A percentile compares a stretch with the other conserved stretches of the same genome.
Evolutionary conservation across 768 basidiomycete species (phyloP).

Genomic region (Rhizopogon sp.): DNA sequence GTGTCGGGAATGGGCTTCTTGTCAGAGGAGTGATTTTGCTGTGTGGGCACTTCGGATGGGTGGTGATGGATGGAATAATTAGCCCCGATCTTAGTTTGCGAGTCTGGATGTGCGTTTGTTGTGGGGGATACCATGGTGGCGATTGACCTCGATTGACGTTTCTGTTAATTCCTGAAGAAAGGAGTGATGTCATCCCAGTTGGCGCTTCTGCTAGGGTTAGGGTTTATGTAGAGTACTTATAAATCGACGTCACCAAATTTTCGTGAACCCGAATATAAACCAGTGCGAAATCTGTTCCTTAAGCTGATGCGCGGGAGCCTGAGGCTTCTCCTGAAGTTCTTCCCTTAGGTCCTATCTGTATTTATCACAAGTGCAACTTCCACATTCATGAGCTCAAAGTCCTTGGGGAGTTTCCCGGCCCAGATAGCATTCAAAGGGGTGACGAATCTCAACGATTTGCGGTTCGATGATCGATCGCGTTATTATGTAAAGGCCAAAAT

Average conservation of each 20-base stretch:
- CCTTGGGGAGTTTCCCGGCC: slow-evolving; percentile 37
- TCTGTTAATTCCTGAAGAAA: too few relatives aligned
- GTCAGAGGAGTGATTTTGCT: neutral
- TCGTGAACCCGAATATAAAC: neutral
- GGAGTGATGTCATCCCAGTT: neutral
- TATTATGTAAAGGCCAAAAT: slow-evolving; percentile 8
- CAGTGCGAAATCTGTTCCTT: neutral
- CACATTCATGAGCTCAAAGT: slow-evolving; percentile 27
- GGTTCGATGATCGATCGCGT: slow-evolving; percentile 66
- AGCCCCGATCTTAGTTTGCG: neutral
- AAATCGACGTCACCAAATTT: neutral
- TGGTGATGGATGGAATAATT: neutral
- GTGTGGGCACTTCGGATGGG: neutral
- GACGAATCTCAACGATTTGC: slow-evolving; percentile 40
- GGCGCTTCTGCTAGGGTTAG: neutral
- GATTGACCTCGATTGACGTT: neutral
- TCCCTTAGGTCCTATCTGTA: neutral
- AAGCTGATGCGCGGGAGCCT: too few relatives aligned
- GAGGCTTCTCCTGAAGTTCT: neutral
- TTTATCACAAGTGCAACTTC: slow-evolving; percentile 13
- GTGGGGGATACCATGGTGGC: neutral
- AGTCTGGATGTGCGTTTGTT: neutral
- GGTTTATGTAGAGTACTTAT: neutral
- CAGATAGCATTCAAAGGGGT: slow-evolving; percentile 45
- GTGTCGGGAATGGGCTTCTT: slow-evolving; percentile 2